Conservation (phyloP, 371 early-diverging fungal genomes). For the Mucor lusitanicus region DNA sequence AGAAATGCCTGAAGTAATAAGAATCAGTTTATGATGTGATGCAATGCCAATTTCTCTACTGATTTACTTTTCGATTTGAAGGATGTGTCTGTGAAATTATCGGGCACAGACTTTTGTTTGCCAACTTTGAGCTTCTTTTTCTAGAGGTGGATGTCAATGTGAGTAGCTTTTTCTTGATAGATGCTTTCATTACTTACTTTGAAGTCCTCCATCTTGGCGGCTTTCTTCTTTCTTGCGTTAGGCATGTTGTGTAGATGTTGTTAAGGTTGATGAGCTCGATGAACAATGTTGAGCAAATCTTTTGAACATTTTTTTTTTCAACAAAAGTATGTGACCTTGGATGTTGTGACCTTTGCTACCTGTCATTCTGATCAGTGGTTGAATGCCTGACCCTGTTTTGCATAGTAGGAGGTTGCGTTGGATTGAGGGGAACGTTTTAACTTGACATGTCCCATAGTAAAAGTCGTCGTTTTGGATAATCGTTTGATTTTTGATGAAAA, state of each 20-base stretch:
- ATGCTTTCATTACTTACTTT: constrained; percentile 45
- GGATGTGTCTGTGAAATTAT: constrained; percentile 83
- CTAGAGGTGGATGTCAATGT: constrained; percentile 27
- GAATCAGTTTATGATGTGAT: neutral
- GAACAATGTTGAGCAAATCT: neutral
- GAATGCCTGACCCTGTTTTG: too few relatives aligned
- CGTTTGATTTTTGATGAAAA: too few relatives aligned
- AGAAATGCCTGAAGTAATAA: constrained; percentile 61
- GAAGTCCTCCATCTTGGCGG: constrained; percentile 82
- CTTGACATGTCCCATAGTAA: too few relatives aligned
- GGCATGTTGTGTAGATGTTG: constrained; percentile 52
- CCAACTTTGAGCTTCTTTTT: constrained; percentile 94
- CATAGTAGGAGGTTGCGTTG: too few relatives aligned
- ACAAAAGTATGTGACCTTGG: neutral
- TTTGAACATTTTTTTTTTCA: neutral
- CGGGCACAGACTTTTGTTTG: constrained; percentile 78
- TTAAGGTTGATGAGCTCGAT: neutral
- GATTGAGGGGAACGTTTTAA: too few relatives aligned
- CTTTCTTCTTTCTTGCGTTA: constrained; percentile 72
- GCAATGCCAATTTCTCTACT: neutral
- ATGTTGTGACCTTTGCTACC: neutral
- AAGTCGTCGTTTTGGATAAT: too few relatives aligned
- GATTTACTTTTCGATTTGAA: constrained; percentile 77
- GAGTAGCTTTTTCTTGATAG: neutral
- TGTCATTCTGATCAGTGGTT: too few relatives aligned